A percentile compares a stretch with the other conserved stretches of the same genome.
Conservation (phyloP, 2,329 filamentous ascomycete genomes). For the Paecilomyces dactylethromorphus region DNA sequence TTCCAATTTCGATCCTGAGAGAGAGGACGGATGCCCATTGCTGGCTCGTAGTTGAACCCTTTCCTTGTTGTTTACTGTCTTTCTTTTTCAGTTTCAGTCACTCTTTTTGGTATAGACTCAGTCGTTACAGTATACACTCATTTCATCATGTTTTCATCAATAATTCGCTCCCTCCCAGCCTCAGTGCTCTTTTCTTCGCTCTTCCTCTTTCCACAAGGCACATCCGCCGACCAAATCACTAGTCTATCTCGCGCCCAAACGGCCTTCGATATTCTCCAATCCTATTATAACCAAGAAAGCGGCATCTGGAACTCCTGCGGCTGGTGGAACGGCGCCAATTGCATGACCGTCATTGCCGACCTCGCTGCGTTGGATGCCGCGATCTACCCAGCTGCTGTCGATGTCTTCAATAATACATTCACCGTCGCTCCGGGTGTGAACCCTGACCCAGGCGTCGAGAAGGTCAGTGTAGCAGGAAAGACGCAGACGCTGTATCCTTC, state of each 20-base stretch:
- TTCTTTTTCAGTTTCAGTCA: neutral
- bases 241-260: neutral
- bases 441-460: constrained; percentile 10
- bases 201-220: neutral
- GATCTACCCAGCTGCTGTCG: constrained; percentile 24
- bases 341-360: constrained; percentile 56
- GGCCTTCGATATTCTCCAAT: constrained; percentile 45
- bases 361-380: constrained; percentile 33
- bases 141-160: neutral
- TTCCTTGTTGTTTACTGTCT: neutral
- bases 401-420: constrained; percentile 41
- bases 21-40: neutral
- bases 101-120: neutral
- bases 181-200: neutral
- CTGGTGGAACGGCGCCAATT: constrained; percentile 73
- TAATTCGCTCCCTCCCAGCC: neutral
- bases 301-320: constrained; percentile 59
- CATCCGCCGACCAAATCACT: neutral
- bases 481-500: neutral
- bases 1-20: neutral
- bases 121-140: neutral
- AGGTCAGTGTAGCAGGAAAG: constrained; percentile 3
- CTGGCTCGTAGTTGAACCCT: neutral
- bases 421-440: constrained; percentile 14
- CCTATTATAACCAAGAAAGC: constrained; percentile 54